phyloP scores from a whole-genome alignment of 768 basidiomycete genomes.

The Coprinellus micaceus region DNA sequence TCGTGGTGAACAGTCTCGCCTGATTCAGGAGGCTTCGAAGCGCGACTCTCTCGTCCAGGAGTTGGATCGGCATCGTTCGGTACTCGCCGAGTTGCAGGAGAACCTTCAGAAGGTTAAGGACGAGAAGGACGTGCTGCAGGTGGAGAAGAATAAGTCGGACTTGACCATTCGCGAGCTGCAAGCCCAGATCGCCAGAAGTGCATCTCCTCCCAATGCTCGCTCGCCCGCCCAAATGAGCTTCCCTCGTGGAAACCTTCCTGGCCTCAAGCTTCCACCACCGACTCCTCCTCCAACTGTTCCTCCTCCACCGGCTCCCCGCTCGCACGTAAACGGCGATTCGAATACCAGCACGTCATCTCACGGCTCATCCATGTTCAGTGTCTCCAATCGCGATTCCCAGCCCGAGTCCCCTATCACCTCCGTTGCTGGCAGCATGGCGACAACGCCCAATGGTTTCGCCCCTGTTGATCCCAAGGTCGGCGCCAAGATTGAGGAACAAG shows the following conservation, averaged over 20 bases:
- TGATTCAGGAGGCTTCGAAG: slow-evolving; percentile 69
- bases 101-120: slow-evolving; percentile 76
- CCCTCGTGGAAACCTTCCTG: slow-evolving; percentile 56
- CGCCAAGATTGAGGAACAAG: slow-evolving; percentile 65
- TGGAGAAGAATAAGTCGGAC: slow-evolving; percentile 70
- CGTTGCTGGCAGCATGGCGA: slow-evolving; percentile 41
- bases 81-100: slow-evolving; percentile 74
- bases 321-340: slow-evolving; percentile 43
- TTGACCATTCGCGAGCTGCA: slow-evolving; percentile 73
- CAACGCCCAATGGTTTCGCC: slow-evolving; percentile 34
- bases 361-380: slow-evolving; percentile 46
- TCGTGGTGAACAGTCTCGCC: slow-evolving; percentile 54
- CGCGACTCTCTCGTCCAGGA: slow-evolving; percentile 72
- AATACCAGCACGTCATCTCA: slow-evolving; percentile 60
- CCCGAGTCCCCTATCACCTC: slow-evolving; percentile 68
- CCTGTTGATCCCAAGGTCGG: slow-evolving; percentile 53
- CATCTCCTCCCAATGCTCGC: slow-evolving; percentile 53
- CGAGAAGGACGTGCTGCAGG: slow-evolving; percentile 73
- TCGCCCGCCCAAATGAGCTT: slow-evolving; percentile 54
- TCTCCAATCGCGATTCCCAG: slow-evolving; percentile 67
- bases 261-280: slow-evolving; percentile 79
- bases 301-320: slow-evolving; percentile 72
- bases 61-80: slow-evolving; percentile 72
- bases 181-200: slow-evolving; percentile 61
- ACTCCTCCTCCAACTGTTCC: slow-evolving; percentile 87